Conservation (phyloP, 768 basidiomycete genomes). For the Kwoniella botswanensis region DNA sequence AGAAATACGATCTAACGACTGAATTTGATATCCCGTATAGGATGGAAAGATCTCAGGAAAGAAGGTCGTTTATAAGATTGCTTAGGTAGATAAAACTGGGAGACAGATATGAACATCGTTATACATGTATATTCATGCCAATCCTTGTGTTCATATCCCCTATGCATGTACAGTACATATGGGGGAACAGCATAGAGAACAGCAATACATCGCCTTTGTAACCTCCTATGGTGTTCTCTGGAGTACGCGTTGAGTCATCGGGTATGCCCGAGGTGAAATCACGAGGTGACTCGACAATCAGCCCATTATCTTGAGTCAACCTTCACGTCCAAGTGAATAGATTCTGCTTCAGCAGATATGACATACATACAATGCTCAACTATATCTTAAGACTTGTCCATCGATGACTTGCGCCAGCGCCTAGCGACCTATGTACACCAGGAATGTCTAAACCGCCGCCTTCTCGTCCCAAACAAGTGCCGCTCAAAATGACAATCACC, state of each 20-base stretch:
- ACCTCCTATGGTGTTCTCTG: neutral
- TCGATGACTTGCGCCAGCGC: neutral
- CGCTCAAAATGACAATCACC: neutral
- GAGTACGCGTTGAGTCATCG: neutral
- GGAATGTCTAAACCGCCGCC: too few species aligned
- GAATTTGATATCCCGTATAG: constrained; percentile 8
- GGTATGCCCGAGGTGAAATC: neutral
- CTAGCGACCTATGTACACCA: too few species aligned
- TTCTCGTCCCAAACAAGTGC: too few species aligned
- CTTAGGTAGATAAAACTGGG: neutral
- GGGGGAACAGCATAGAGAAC: neutral
- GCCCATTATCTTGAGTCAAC: neutral
- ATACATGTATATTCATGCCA: neutral
- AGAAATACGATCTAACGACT: neutral
- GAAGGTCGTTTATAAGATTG: constrained; percentile 41
- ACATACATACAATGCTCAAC: neutral
- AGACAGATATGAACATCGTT: neutral
- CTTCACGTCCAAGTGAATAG: neutral
- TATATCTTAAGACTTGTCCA: neutral
- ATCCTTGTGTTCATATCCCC: neutral
- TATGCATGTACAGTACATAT: neutral
- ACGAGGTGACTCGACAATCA: neutral
- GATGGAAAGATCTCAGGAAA: constrained; percentile 38
- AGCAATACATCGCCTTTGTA: neutral
- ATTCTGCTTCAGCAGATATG: neutral